phyloP scores from a whole-genome alignment of 1,139 yeast species.

The Scheffersomyces segobiensis region DNA sequence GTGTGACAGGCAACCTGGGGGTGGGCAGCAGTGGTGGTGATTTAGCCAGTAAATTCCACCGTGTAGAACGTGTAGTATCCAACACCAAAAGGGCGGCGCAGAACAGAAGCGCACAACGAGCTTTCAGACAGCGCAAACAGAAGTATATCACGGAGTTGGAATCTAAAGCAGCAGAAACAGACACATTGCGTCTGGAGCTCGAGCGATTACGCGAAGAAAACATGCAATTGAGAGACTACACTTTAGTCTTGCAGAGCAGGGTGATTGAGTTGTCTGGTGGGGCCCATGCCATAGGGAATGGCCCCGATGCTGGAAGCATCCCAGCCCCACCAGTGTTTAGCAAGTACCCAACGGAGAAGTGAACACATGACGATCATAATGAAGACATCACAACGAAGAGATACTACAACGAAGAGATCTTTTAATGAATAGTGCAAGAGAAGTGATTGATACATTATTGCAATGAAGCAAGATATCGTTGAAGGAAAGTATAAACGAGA shows the following conservation, averaged over 20 bases:
- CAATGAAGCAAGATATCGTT: too few species aligned
- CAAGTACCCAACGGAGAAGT: conserved; percentile 6
- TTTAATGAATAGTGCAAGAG: too few species aligned
- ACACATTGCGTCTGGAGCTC: conserved; percentile 58
- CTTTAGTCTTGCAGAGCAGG: conserved; percentile 66
- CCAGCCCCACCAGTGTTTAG: conserved; percentile 41
- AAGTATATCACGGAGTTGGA: conserved; percentile 77
- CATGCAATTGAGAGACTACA: conserved; percentile 70
- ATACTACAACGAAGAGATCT: neutral
- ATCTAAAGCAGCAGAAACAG: conserved; percentile 62
- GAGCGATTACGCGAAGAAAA: conserved; percentile 69
- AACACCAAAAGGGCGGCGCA: conserved; percentile 81
- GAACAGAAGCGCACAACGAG: conserved; percentile 85
- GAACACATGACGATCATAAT: neutral
- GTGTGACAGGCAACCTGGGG: conserved; percentile 1
- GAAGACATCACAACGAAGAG: neutral
- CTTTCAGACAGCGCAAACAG: conserved; percentile 81
- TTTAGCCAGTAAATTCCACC: conserved; percentile 4
- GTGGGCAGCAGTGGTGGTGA: conserved; percentile 5
- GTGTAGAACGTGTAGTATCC: conserved; percentile 1
- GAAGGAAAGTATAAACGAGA: too few species aligned
- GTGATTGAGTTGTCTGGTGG: conserved; percentile 46
- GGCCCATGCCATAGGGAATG: conserved; percentile 4
- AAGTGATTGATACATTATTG: too few species aligned
- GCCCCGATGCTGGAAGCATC: conserved; percentile 11